A percentile compares a stretch with the other conserved stretches of the same genome.
Evolutionary conservation across 2,329 filamentous ascomycete genomes (phyloP).

Genomic region (Penicillium paneum): DNA sequence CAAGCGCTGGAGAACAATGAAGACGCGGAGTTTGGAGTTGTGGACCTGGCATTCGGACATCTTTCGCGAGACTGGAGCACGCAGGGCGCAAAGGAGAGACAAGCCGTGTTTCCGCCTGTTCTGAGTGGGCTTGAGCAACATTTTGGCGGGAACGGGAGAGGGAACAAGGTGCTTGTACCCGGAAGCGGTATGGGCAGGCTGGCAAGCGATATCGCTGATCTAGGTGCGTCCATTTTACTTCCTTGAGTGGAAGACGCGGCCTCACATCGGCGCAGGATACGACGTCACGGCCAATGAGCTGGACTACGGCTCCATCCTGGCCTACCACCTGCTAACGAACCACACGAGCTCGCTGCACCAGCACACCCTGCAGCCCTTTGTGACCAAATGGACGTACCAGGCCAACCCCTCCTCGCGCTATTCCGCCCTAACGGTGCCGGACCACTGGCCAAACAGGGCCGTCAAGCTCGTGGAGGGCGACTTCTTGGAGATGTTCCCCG

Average conservation of each 20-base stretch:
- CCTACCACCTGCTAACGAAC: constrained; percentile 1
- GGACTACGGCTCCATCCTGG: constrained; percentile 5
- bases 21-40: not conserved
- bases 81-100: not conserved
- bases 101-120: constrained; percentile 2
- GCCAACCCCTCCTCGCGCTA: not conserved
- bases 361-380: not conserved
- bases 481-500: not conserved
- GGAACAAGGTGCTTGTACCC: constrained; percentile 1
- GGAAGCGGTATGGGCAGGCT: constrained; percentile 4
- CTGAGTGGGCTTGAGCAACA: not conserved
- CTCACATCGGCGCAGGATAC: not conserved
- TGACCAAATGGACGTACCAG: constrained; percentile 1
- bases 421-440: not conserved
- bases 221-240: not conserved
- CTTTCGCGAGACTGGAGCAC: constrained; percentile 2
- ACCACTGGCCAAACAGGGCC: not conserved
- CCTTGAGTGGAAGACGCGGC: not conserved
- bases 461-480: constrained; percentile 2
- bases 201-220: constrained; percentile 4
- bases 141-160: not conserved
- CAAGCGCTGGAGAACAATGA: not conserved
- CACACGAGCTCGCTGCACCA: constrained; percentile 2
- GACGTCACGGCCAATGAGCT: constrained; percentile 5
- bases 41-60: not conserved